These are phyloP conservation scores for Aspergillus ostianus DNA, from an alignment of 495 filamentous ascomycete species.

Conservation along the genomic window DNA sequence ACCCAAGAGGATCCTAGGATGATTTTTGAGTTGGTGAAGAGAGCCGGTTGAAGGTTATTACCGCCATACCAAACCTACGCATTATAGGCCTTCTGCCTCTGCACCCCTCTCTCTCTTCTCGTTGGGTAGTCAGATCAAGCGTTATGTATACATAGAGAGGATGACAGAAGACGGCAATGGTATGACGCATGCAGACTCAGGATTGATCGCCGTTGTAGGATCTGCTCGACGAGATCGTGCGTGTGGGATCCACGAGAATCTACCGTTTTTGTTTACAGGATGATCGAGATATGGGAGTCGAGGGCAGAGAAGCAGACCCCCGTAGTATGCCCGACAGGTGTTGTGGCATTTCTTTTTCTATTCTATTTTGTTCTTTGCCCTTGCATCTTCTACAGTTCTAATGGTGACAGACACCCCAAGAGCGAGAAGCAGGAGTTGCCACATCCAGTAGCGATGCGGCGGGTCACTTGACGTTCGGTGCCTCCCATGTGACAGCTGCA, in stretches of 20 bases:
- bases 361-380: not conserved
- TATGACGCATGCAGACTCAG: not conserved
- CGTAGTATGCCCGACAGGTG: not conserved
- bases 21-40: constrained; percentile 37
- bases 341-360: not conserved
- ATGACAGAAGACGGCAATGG: not conserved
- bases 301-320: not conserved
- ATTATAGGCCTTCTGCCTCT: not conserved
- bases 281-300: not conserved
- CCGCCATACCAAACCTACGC: not conserved
- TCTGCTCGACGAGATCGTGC: not conserved
- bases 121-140: not conserved
- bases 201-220: not conserved
- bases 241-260: not conserved
- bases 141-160: not conserved
- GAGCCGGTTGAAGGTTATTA: not conserved
- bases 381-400: not conserved
- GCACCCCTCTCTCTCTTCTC: not conserved
- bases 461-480: constrained; percentile 4
- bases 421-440: not conserved
- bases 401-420: not conserved
- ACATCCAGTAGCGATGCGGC: not conserved
- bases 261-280: not conserved
- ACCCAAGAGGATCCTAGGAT: constrained; percentile 41
- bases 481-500: constrained; percentile 5